Base-by-base conservation (phyloP, 2,329 filamentous ascomycete species). In the Penicillium sp. region DNA sequence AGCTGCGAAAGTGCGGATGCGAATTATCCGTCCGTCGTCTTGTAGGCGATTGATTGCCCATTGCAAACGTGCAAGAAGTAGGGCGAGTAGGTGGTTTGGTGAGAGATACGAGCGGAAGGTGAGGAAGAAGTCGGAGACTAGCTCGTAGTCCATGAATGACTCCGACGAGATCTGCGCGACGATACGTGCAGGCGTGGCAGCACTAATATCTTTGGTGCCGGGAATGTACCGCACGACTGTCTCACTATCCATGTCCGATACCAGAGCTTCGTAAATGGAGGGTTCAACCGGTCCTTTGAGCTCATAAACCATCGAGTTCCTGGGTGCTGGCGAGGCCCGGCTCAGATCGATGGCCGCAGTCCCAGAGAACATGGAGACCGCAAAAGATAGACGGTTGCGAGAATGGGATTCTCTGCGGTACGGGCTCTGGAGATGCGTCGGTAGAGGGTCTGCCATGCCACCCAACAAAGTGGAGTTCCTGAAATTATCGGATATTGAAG, bases 161-260 rank as follows among this genome's bases (percentile, higher is more conserved):
- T 93, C 88, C 1, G 93, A 97, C 0, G 93, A 97, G 48, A 98
- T 96, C 67, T 98, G 90, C 9, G 91, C 90, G 34, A 98, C 87
- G 25, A 98, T 80, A 9, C 93, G 84, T 3, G 90, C 83, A 2
- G 91, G 89, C 0, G 89, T 96, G 10, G 93, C 93, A 21, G 93
- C 93, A 19, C 83, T 84, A 14, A 98, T 90, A 28, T 87, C 79
- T 33, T 83, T 81, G 8, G 80, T 80, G 3, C 74, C 70, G 2
- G 81, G 65, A 13, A 87, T 83, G 63, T 94, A 95, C 42, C 87
- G 84, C 15, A 98, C 91, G 41, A 95, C 81, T 1, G 83, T 74
- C 32, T 79, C 78, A 60, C 94, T 82, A 62, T 97, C 87, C 33
- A 91, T 88, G 50, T 88, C 84, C 51, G 84, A 81, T 4, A 87